Evolutionary conservation across 352 stramenopile genomes (phyloP), one percentile per base, ranked within the genome.

Genomic region (Peronospora farinosa): DNA sequence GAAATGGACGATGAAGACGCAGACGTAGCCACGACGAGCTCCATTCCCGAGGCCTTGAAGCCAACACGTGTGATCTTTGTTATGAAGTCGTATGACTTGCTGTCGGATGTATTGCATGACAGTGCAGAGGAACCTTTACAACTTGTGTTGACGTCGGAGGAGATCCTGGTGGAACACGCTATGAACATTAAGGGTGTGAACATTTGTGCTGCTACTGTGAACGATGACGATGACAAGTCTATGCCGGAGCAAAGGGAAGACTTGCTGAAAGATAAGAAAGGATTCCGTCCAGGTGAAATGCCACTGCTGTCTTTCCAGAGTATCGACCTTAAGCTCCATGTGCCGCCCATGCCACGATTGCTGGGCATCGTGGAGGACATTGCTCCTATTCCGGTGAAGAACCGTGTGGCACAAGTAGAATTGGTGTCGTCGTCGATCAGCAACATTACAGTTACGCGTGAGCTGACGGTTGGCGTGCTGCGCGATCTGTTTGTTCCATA

Each of bases 291-390:
- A 32, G 46, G 54, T 4, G 57, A 75, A 9, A 63, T 60, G 3
- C 47, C 59, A 7, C 28, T 85, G 40, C 38, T 85, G 38, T 61
- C 52, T 10, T 71, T 79, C 10, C 57, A 70, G 8, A 58, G 57
- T 3, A 32, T 86, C 7, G 56, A 69, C 13, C 47, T 84, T 21
- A 78, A 72, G 39, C 47, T 82, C 10, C 74, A 72, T 17, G 60
- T 86, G 11, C 70, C 74, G 2, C 70, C 74, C 8, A 82, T 86
- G 55, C 59, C 60, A n/a, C 61, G 72, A 19, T 47, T 83, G 35
- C 58, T 86, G 19, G 67, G 63, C 8, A 67, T 86, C 39, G 74
- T 86, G n/a, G 67, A 82, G 45, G 62, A 70, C 27, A 60, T 84
- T 43, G 60, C 65, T 42, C 74, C 73, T 5, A 65, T 86, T 19